Base-by-base conservation (phyloP, 371 early-diverging fungal genomes). In the Fennellomyces sp. region DNA sequence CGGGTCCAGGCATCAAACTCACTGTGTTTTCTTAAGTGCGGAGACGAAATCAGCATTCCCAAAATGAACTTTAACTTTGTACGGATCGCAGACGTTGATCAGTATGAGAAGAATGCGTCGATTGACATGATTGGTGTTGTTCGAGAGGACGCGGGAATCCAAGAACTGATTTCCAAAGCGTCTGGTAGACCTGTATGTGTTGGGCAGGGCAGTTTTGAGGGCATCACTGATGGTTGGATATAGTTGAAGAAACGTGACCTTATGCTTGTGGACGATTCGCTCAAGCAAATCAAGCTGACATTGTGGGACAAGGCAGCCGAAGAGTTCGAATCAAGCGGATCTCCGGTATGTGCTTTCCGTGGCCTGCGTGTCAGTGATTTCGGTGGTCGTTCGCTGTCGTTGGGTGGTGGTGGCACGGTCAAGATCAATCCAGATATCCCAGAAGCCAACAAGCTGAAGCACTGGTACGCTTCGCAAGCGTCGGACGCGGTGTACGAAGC, bases 281-380 rank as follows among this genome's bases (percentile, higher is more conserved):
- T 73, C 13, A 90, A 73, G 52, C 73, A 81, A n/a, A 87, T 95
- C 25, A 81, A 90, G 5, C 49, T 92, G 26, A 97, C 98, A 7
- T 76, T 99, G 41, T 99, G 99, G 98, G 98, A 93, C 33, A 56
- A 76, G 6, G 78, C 83, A 17, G 98, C 97, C 0, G 89, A 92
- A 55, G 73, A 78, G 0, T 94, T 90, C 60, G 67, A 72, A 39
- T 38, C 70, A 1, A 70, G 64, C 25, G 69, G 66, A 13, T 56
- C 73, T 19, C 85, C 95, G 2, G 84, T 98, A 1, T 59, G 97
- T 57, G 92, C 93, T 3, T 79, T 93, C 63, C 94, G 95, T 73
- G 91, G 91, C 5, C 87, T 80, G 25, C 84, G 91, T 45, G 91
- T 99, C 50, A 81, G 83, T 54, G 97, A 98, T 60, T 99, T 87